Evolutionary conservation across 345 rosid genomes (phyloP).

Genomic region (Eucalyptus coolabah): DNA sequence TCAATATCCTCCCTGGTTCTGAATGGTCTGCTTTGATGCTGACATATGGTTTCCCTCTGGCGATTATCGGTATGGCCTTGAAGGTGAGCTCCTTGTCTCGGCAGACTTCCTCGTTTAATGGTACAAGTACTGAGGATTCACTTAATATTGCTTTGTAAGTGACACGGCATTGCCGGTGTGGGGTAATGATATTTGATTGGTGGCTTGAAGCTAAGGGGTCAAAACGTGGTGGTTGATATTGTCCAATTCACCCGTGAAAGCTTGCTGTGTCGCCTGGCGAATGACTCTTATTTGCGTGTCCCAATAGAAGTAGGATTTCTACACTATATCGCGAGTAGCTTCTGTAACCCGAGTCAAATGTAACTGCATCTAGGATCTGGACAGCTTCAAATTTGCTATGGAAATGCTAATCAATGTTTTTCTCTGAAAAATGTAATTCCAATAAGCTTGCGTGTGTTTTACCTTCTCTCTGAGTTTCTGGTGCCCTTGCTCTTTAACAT

Average conservation of each 20-base stretch:
- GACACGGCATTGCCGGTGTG: not conserved
- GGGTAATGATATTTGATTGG: not conserved
- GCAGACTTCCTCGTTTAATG: not conserved
- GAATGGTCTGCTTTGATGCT: constrained; percentile 97
- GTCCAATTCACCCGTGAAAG: not conserved
- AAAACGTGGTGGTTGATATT: not conserved
- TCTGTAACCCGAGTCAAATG: not conserved
- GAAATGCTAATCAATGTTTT: not conserved
- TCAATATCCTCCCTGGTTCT: constrained; percentile 87
- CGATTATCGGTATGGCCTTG: constrained; percentile 97
- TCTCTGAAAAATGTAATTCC: not conserved
- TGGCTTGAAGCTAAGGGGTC: not conserved
- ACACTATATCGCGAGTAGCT: not conserved
- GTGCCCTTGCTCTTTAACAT: not conserved
- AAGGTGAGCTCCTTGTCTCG: constrained; percentile 43
- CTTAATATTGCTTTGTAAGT: not conserved
- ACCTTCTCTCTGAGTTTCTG: not conserved
- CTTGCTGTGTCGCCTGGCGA: not conserved
- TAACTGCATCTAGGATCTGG: not conserved
- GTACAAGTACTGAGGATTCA: not conserved
- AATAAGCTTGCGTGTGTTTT: not conserved
- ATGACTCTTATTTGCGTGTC: not conserved
- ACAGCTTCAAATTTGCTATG: not conserved
- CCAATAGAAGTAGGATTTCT: not conserved
- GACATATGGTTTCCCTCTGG: constrained; percentile 95